Evolutionary conservation across 139 green algal species (phyloP), one percentile per base, ranked within the genome.

Genomic region (Closterium sp.): DNA sequence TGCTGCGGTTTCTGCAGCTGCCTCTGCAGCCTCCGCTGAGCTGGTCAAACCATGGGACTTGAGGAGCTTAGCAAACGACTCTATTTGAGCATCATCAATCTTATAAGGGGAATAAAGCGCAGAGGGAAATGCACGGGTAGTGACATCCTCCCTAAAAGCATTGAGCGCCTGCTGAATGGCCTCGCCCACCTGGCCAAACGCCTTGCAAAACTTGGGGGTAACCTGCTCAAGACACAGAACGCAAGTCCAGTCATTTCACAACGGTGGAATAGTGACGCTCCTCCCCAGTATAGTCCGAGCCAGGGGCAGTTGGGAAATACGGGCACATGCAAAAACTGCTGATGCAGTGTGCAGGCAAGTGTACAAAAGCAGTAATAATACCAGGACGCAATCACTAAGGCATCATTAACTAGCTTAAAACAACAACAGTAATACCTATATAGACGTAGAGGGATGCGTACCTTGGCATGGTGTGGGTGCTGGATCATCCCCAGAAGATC

Each of bases 171-270:
- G 84, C 86, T 36, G 32, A 33, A 98, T 98, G 34, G 95, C 93
- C 0, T 92, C 89, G 4, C 98, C 98, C n/a, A 98, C 96, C 0
- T 95, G 38, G 0, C 95, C 96, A 85, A 98, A 99, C 93, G 97
- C 96, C 96, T 99, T 99, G 97, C 98, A 99, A 93, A 99, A 99
- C 94, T 99, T 99, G 86, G 98, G 98, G 3, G 98, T 98, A 35
- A 99, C 97, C 90, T 93, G 91, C 86, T 91, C 33, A 32, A 84
- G 23, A 31, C 30, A 16, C 81, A 85, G 81, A 8, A 85, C 43
- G 21, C 43, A 66, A 66, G n/a, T 66, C 19, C 21, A 66, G 21
- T 16, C 43, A 66, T 21, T 16, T 66, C 21, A 66, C 55, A n/a
- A n/a, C n/a, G 55, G 25, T 76, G 55, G 25, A 76, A 76, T 76